Evolutionary conservation across 148 eudicot genomes (phyloP).

Genomic region (Vaccinium darrowii): DNA sequence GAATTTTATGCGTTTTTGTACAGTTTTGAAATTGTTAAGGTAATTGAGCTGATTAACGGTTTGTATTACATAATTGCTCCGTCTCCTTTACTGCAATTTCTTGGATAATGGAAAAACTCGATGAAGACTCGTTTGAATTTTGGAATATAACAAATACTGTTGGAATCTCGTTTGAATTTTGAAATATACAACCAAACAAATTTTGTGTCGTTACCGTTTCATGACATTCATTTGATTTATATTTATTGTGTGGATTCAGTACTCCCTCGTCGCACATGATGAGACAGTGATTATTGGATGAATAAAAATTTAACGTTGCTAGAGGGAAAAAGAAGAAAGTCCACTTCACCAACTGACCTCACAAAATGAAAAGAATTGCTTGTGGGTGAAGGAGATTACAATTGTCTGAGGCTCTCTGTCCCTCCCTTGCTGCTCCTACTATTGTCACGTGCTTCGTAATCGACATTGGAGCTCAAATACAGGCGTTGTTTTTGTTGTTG

Average conservation of each 20-base stretch:
- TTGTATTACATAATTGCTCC: neutral
- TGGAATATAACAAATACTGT: neutral
- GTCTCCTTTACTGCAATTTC: neutral
- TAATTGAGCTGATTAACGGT: neutral
- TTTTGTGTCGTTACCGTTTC: too few relatives aligned
- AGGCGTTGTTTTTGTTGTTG: too few relatives aligned
- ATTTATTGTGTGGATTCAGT: neutral
- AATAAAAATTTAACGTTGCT: neutral
- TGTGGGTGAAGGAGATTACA: neutral
- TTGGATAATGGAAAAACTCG: neutral
- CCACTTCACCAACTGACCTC: neutral
- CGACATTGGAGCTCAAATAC: neutral
- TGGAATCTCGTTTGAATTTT: too few relatives aligned
- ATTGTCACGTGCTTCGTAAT: neutral
- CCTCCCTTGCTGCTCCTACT: neutral
- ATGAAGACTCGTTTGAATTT: neutral
- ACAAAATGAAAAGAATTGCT: neutral
- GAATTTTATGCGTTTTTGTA: neutral
- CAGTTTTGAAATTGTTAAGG: neutral
- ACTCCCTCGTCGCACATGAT: neutral
- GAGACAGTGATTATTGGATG: neutral
- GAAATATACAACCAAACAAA: too few relatives aligned
- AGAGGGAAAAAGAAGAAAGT: neutral
- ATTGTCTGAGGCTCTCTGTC: neutral
- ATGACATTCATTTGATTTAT: too few relatives aligned